Conservation (phyloP, 176 grass and related monocot species). For the Ensete ventricosum region DNA sequence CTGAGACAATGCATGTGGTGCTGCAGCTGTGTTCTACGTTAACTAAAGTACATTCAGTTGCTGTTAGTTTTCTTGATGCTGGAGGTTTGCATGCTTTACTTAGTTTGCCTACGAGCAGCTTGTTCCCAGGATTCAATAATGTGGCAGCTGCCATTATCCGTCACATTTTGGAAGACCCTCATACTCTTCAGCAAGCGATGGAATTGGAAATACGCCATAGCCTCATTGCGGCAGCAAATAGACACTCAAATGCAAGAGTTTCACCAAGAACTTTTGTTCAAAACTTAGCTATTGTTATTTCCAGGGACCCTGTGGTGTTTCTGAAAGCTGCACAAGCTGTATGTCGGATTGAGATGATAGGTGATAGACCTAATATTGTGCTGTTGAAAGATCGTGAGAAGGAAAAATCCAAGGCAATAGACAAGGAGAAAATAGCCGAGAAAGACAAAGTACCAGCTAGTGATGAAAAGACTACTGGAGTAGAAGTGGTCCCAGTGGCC, state of each 20-base stretch:
- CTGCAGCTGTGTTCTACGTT: conserved; percentile 86
- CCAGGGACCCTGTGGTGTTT: conserved; percentile 75
- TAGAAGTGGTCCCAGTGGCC: conserved; percentile 26
- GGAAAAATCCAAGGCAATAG: conserved; percentile 80
- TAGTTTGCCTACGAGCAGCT: conserved; percentile 62
- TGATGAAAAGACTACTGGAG: conserved; percentile 34
- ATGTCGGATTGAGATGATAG: conserved; percentile 95
- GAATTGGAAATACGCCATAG: conserved; percentile 94
- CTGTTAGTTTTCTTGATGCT: conserved; percentile 72
- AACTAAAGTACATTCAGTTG: conserved; percentile 70
- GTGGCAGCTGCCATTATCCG: conserved; percentile 85
- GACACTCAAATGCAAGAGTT: conserved; percentile 76
- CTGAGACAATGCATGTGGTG: conserved; percentile 80
- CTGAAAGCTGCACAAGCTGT: conserved; percentile 89
- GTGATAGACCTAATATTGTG: conserved; percentile 83
- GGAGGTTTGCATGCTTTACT: conserved; percentile 69
- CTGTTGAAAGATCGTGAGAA: conserved; percentile 87
- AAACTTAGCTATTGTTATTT: conserved; percentile 80
- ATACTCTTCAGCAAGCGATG: conserved; percentile 99
- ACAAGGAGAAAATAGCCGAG: conserved; percentile 59
- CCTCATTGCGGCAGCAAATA: conserved; percentile 70
- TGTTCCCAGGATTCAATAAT: conserved; percentile 95
- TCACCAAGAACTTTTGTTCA: conserved; percentile 81
- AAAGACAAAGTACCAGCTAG: conserved; percentile 44
- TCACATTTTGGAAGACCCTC: conserved; percentile 93